Base-by-base conservation (phyloP, 768 basidiomycete genomes). In the Suillus alpinus region DNA sequence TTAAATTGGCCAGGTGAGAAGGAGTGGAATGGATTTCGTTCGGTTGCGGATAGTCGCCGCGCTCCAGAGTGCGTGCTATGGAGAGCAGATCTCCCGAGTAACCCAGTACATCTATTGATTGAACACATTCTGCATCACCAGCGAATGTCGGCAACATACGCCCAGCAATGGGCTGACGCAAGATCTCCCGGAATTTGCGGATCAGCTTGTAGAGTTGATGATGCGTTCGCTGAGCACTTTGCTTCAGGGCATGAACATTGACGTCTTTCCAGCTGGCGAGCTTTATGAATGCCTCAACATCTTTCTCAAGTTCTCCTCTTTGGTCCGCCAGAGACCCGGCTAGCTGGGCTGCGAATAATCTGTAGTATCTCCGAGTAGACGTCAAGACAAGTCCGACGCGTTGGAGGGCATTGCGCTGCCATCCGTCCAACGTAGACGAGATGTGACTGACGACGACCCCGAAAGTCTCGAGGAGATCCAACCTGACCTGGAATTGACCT, bases 231-330 rank as follows among this genome's bases (percentile, higher is more conserved):
- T 91, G 86, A 0, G 97, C 95, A 69, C 95, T 97, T 62, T 91
- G 88, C 72, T 90, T 92, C 60, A 99, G 80, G 2, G 97, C 95
- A 64, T 92, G 89, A 10, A 98, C 91, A 68, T 98, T 99, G 69
- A 95, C 79, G 69, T 99, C 97, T 73, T 92, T 97, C 97, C 97
- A 98, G 68, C 95, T 98, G 2, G 97, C 97, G 49, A 99, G 80
- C 73, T 95, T 96, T 78, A 98, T 89, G 70, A 94, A 88, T 47
- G 83, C 86, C 60, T 81, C 84, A 56, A 98, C 82, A 59, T 95
- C 91, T 66, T 86, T 89, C 74, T 98, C 94, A 36, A 97, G 71
- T 0, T 66, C 68, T 0, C 72, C 73, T 55, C 88, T 83, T 68
- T 91, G 87, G 18, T 80, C 73, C 3, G 69, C 65, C 32, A 97